A percentile compares a stretch with the other conserved stretches of the same genome.
These are phyloP conservation scores for Chara braunii DNA, from an alignment of 139 green algal genomes.

Conservation along the genomic window DNA sequence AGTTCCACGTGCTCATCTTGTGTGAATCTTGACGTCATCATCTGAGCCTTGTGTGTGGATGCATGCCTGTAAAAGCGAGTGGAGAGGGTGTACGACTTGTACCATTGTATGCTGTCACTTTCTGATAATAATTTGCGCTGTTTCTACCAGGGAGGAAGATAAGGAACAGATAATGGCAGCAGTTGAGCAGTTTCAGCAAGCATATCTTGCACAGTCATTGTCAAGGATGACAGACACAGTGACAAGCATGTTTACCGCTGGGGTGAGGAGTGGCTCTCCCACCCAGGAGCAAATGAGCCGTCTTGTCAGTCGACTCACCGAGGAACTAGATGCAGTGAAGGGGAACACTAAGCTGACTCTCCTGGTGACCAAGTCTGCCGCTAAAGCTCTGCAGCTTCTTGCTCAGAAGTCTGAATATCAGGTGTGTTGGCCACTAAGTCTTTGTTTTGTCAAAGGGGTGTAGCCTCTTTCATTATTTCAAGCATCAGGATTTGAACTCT, in stretches of 20 bases:
- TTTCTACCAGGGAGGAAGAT: too few relatives aligned
- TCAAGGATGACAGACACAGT: slow-evolving; percentile 65
- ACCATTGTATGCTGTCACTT: too few relatives aligned
- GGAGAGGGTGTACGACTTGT: too few relatives aligned
- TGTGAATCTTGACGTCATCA: too few relatives aligned
- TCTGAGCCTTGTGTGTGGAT: too few relatives aligned
- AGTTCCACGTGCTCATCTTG: too few relatives aligned
- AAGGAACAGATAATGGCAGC: too few relatives aligned
- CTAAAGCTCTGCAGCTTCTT: slow-evolving; percentile 29
- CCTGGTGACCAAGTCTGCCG: slow-evolving; percentile 17
- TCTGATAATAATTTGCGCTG: too few relatives aligned
- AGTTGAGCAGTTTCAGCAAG: slow-evolving; percentile 57
- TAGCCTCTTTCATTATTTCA: not conserved
- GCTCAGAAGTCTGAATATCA: slow-evolving; percentile 35
- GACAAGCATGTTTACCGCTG: slow-evolving; percentile 54
- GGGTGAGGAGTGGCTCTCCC: not conserved
- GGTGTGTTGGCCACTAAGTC: slow-evolving; percentile 20
- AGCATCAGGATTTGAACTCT: too few relatives aligned
- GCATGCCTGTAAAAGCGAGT: too few relatives aligned
- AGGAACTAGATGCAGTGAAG: slow-evolving; percentile 36
- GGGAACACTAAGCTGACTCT: not conserved
- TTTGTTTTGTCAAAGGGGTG: not conserved
- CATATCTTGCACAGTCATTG: slow-evolving; percentile 62
- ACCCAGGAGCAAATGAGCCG: not conserved
- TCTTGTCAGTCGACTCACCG: slow-evolving; percentile 9